A percentile compares a stretch with the other conserved stretches of the same genome.
These are phyloP conservation scores for Podila verticillata DNA, from an alignment of 192 early-diverging fungal species.

Conservation along the genomic window DNA sequence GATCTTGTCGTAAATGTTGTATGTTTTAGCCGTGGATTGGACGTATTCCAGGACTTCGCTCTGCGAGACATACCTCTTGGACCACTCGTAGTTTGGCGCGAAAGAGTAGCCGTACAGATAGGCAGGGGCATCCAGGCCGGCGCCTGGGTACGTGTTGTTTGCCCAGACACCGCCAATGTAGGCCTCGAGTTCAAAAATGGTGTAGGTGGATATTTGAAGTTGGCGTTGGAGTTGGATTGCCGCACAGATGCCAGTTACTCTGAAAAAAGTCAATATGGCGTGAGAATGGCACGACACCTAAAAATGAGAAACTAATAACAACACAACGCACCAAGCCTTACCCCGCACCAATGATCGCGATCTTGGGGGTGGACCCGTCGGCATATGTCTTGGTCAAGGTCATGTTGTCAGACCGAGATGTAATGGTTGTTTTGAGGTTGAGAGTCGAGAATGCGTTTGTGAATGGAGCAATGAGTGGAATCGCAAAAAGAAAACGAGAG, in stretches of 20 bases:
- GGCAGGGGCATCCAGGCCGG: slow-evolving; percentile 55
- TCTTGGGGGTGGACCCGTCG: slow-evolving; percentile 10
- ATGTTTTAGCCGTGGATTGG: slow-evolving; percentile 27
- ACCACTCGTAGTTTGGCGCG: slow-evolving; percentile 57
- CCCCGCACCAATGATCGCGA: slow-evolving; percentile 30
- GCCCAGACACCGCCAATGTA: slow-evolving; percentile 61
- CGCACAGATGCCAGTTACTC: slow-evolving; percentile 52
- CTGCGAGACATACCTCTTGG: slow-evolving; percentile 33
- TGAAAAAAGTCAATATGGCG: background rate
- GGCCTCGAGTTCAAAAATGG: slow-evolving; percentile 46
- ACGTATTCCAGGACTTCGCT: slow-evolving; percentile 25
- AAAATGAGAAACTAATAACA: too few relatives aligned
- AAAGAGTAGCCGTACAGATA: slow-evolving; percentile 58
- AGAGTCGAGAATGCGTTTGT: background rate
- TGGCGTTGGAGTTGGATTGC: slow-evolving; percentile 53
- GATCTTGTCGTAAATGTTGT: slow-evolving; percentile 49
- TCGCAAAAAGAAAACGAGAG: background rate
- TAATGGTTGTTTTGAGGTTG: too few relatives aligned
- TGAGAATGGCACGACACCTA: too few relatives aligned
- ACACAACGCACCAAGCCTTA: background rate
- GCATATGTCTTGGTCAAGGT: slow-evolving; percentile 1
- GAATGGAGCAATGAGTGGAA: background rate
- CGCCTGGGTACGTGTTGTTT: slow-evolving; percentile 52
- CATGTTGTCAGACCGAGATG: background rate
- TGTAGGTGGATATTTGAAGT: slow-evolving; percentile 38